These are phyloP conservation scores for Globisporangium nagaii DNA, from an alignment of 352 stramenopile species.

Conservation along the genomic window DNA sequence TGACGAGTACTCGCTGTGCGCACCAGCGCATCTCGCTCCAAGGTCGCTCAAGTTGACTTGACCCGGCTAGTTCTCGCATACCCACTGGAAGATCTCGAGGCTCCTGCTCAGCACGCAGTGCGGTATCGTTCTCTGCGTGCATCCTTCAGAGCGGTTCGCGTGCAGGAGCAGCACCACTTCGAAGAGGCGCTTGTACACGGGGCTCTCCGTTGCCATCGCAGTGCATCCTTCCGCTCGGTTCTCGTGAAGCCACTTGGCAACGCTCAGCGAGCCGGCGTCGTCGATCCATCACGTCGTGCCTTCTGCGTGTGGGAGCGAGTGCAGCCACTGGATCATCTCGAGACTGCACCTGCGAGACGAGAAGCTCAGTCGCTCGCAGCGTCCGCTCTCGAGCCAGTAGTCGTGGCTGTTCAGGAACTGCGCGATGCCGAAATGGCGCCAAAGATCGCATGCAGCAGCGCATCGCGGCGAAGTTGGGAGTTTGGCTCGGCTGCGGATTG, in stretches of 20 bases:
- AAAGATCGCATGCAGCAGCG: neutral
- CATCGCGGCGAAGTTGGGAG: neutral
- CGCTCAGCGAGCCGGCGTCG: neutral
- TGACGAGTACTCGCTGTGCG: neutral
- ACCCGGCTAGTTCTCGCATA: neutral
- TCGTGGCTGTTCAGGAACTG: neutral
- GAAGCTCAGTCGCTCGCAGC: neutral
- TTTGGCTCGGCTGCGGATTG: neutral
- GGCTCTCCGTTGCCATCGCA: neutral
- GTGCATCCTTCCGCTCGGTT: neutral
- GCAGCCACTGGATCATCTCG: neutral
- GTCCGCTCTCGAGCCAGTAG: neutral
- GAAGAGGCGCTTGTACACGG: neutral
- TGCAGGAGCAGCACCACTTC: neutral
- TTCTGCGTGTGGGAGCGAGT: no score
- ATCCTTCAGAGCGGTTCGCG: neutral
- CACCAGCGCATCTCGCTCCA: neutral
- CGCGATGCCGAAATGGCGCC: neutral
- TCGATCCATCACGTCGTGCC: neutral
- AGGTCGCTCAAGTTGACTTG: neutral
- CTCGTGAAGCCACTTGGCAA: neutral
- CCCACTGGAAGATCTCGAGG: conserved; percentile 1
- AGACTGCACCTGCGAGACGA: neutral
- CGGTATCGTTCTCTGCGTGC: neutral
- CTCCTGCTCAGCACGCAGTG: neutral